Base-by-base conservation (phyloP, 2,329 filamentous ascomycete genomes). In the Penicillium sp. region DNA sequence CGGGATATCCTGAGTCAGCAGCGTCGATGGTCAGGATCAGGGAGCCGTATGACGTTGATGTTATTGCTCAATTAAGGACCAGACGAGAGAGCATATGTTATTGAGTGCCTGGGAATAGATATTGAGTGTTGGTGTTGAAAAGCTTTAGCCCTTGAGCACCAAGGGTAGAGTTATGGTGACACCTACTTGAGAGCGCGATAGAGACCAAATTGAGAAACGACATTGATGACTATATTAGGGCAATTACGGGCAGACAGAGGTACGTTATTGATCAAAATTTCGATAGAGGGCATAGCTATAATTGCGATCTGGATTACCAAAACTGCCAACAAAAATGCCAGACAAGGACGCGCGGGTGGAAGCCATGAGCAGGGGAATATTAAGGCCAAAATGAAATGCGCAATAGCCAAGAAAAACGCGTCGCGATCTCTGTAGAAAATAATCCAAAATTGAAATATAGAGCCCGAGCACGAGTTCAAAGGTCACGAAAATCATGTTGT, bases 41-140 rank as follows among this genome's bases (percentile, higher is more conserved):
- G n/a, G 53, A 59, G n/a, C 57, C 57, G 25, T 59, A 59, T 50
- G 57, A 59, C 37, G 23, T 55, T 14, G 53, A 59, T 35, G 49
- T 59, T n/a, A 49, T 59, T 11, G 52, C 57, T 13, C 44, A 43
- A 7, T 25, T 59, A 2, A 59, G 50, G 49, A 53, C 50, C 5
- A 27, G 50, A n/a, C 45, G 50, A 19, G 52, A 37, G 10, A 51
- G 51, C 45, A 26, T 55, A 11, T 48, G 46, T 31, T 48, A 35
- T 35, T 48, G 27, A 48, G 29, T 33, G 29, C 4, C 13, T 33
- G 27, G 27, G 9, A 4, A 11, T 4, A 13, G 3, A 29, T 29
- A 13, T 11, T 31, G 29, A 31, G 4, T 13, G 29, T 13, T 31
- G 11, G 11, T 16, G 13, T 16, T 16, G 11, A 16, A 16, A 33